A percentile compares a stretch with the other conserved stretches of the same genome.
Conservation (phyloP, 2,329 filamentous ascomycete species). For the Fulvia fulva region DNA sequence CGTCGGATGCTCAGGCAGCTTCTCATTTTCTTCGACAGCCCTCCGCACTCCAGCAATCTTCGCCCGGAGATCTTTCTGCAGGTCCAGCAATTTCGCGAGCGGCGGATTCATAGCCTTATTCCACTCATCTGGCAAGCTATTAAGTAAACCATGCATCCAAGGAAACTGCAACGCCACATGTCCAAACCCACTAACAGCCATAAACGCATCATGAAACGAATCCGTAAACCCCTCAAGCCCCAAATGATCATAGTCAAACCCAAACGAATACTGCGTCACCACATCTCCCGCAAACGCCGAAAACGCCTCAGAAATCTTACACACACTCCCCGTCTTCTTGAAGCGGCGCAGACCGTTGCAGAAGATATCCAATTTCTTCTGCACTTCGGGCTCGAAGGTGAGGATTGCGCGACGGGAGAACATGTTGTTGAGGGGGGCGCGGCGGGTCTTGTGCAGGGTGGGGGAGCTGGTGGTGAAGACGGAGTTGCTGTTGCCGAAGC, state of each 20-base stretch:
- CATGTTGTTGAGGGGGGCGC: constrained; percentile 19
- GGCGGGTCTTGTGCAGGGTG: constrained; percentile 11
- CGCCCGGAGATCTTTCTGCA: constrained; percentile 15
- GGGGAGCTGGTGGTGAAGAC: constrained; percentile 18
- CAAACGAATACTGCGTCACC: constrained; percentile 19
- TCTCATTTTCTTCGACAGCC: constrained; percentile 8
- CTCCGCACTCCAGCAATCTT: constrained; percentile 10
- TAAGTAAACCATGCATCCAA: constrained; percentile 16
- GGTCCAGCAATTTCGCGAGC: constrained; percentile 9
- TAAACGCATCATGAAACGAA: constrained; percentile 19
- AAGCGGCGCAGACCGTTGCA: constrained; percentile 14
- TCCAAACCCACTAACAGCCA: constrained; percentile 15
- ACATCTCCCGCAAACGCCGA: constrained; percentile 18
- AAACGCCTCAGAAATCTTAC: constrained; percentile 16
- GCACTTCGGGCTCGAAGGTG: constrained; percentile 16
- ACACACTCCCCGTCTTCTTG: constrained; percentile 12
- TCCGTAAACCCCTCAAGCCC: constrained; percentile 15
- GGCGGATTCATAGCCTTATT: constrained; percentile 18
- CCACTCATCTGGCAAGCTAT: constrained; percentile 15
- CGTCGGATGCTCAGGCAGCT: constrained; percentile 17
- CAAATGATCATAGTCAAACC: constrained; percentile 18
- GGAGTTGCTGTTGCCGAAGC: constrained; percentile 16
- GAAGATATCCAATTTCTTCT: constrained; percentile 13
- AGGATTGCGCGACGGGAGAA: constrained; percentile 18
- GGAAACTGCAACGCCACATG: constrained; percentile 19